Conservation (phyloP, 805 yeast genomes). For the Saccharomycopsis babjevae region DNA sequence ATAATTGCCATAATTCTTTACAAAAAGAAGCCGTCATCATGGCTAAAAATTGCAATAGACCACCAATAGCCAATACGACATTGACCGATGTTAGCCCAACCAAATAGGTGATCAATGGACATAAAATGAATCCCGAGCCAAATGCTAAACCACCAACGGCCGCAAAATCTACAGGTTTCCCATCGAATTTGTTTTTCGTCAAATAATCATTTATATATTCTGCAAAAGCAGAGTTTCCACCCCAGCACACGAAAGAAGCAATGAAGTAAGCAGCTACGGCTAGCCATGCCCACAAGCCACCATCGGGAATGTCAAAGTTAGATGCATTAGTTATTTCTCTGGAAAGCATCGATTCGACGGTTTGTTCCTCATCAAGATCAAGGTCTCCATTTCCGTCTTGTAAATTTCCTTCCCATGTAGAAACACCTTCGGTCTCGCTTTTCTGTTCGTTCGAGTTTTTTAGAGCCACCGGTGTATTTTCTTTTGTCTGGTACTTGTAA, state of each 20-base stretch:
- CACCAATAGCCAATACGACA: conserved; percentile 34
- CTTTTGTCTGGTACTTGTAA: neutral
- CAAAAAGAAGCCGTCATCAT: conserved; percentile 43
- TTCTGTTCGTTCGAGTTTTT: neutral
- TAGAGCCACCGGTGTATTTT: neutral
- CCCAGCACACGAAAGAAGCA: conserved; percentile 42
- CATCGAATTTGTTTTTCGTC: conserved; percentile 36
- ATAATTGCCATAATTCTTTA: conserved; percentile 44
- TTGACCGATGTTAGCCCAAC: conserved; percentile 37
- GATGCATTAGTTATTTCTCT: neutral
- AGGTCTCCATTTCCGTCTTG: neutral
- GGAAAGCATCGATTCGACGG: neutral
- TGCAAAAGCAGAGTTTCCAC: conserved; percentile 45
- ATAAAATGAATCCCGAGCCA: conserved; percentile 40
- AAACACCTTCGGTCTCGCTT: neutral
- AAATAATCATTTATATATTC: conserved; percentile 42
- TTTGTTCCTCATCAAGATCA: neutral
- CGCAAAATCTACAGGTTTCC: conserved; percentile 40
- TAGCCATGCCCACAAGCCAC: conserved; percentile 41
- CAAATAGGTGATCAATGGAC: conserved; percentile 38
- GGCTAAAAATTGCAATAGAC: conserved; percentile 37
- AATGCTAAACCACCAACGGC: conserved; percentile 50
- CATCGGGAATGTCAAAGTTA: conserved; percentile 29
- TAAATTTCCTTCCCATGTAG: neutral
- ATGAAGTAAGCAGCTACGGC: conserved; percentile 34